A percentile compares a stretch with the other conserved stretches of the same genome.
Evolutionary conservation across 306 rosid genomes (phyloP).

Genomic region (Sindora glabra): DNA sequence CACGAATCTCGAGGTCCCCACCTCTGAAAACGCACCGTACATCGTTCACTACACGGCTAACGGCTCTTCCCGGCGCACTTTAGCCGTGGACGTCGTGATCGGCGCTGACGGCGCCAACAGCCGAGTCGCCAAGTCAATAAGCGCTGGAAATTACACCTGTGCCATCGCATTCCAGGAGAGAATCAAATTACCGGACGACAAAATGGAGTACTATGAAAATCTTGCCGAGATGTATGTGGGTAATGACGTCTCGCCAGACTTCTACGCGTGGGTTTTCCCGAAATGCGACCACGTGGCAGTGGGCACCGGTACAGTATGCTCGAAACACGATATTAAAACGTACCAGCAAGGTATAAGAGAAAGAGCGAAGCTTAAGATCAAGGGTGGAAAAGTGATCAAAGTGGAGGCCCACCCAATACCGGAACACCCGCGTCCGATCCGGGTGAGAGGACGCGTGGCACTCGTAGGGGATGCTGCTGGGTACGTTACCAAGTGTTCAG

Average conservation of each 20-base stretch:
- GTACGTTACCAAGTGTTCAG: conserved; percentile 78
- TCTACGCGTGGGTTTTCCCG: conserved; percentile 91
- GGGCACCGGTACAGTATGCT: conserved; percentile 74
- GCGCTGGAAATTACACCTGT: conserved; percentile 63
- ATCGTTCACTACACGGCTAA: conserved; percentile 45
- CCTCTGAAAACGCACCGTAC: conserved; percentile 36
- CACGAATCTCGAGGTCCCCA: conserved; percentile 49
- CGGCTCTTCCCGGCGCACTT: conserved; percentile 17
- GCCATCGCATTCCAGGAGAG: conserved; percentile 91
- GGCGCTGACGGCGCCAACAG: conserved; percentile 87
- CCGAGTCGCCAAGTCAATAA: conserved; percentile 70
- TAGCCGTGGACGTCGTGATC: conserved; percentile 76
- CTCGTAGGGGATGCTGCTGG: conserved; percentile 89
- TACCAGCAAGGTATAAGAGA: conserved; percentile 66
- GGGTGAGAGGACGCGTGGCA: conserved; percentile 73
- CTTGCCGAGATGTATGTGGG: conserved; percentile 88
- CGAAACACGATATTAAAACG: conserved; percentile 50
- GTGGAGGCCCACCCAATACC: conserved; percentile 95
- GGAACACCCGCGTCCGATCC: conserved; percentile 65
- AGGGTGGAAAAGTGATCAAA: conserved; percentile 65
- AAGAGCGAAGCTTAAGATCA: conserved; percentile 43
- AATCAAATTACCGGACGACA: conserved; percentile 63
- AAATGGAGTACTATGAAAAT: conserved; percentile 65
- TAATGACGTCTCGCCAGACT: conserved; percentile 84
- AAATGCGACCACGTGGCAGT: conserved; percentile 97